These are phyloP conservation scores for Barnettozyma sp. DNA, from an alignment of 805 yeast species.

Conservation along the genomic window DNA sequence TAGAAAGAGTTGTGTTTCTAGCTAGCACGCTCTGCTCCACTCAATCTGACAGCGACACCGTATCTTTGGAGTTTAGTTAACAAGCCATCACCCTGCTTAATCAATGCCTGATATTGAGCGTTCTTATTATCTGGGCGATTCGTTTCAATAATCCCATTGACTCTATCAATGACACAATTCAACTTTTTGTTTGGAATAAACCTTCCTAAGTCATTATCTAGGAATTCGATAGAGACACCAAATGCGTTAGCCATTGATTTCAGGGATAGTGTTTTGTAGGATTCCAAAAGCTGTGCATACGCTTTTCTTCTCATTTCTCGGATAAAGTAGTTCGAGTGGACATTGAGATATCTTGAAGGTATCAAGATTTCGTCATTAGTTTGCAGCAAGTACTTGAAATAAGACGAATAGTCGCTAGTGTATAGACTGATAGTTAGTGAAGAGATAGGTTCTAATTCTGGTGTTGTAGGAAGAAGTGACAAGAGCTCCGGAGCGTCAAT, in stretches of 20 bases:
- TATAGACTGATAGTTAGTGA: constrained; percentile 81
- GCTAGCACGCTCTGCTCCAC: constrained; percentile 74
- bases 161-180: constrained; percentile 93
- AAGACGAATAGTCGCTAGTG: constrained; percentile 77
- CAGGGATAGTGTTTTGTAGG: constrained; percentile 83
- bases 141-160: constrained; percentile 90
- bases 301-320: constrained; percentile 95
- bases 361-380: constrained; percentile 68
- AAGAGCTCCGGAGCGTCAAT: constrained; percentile 93
- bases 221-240: constrained; percentile 80
- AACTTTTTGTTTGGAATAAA: constrained; percentile 90
- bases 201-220: constrained; percentile 81
- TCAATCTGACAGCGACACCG: constrained; percentile 92
- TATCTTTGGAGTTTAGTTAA: constrained; percentile 93
- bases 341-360: constrained; percentile 58
- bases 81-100: constrained; percentile 87
- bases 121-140: constrained; percentile 95
- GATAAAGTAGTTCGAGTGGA: constrained; percentile 77
- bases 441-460: constrained; percentile 70
- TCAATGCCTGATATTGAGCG: constrained; percentile 80
- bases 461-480: constrained; percentile 65
- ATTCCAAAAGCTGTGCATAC: constrained; percentile 87
- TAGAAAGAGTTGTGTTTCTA: constrained; percentile 18
- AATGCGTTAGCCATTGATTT: constrained; percentile 92
- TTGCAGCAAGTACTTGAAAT: constrained; percentile 69